These are phyloP conservation scores for Diaporthe citrichinensis DNA, from an alignment of 2,329 filamentous ascomycete genomes.

Conservation along the genomic window DNA sequence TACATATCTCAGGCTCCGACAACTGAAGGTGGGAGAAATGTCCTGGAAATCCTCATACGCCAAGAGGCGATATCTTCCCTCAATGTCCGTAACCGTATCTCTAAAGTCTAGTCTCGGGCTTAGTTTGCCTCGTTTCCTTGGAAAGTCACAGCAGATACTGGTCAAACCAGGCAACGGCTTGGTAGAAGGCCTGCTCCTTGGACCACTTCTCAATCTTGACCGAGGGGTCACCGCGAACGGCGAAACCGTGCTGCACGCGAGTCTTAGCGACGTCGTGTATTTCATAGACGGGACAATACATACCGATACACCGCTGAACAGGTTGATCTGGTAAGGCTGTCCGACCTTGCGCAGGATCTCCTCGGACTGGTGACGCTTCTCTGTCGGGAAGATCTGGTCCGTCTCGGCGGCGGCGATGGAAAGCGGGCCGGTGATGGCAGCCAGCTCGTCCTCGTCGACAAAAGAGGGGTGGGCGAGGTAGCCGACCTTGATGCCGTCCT, in stretches of 20 bases:
- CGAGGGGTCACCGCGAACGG: slow-evolving; percentile 75
- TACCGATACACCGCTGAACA: slow-evolving; percentile 70
- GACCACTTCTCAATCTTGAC: slow-evolving; percentile 74
- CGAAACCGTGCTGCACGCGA: slow-evolving; percentile 79
- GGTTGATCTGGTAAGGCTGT: slow-evolving; percentile 80
- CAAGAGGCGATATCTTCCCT: too few species aligned
- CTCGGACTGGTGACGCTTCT: slow-evolving; percentile 76
- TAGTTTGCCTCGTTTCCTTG: not conserved
- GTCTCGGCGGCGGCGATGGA: slow-evolving; percentile 77
- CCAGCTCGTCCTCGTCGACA: slow-evolving; percentile 76
- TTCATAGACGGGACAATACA: not conserved
- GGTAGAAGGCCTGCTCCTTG: slow-evolving; percentile 85
- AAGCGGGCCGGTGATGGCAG: slow-evolving; percentile 75
- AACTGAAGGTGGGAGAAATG: not conserved
- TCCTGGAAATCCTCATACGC: not conserved
- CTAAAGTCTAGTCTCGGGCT: not conserved
- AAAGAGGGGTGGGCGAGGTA: slow-evolving; percentile 85
- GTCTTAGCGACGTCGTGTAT: not conserved
- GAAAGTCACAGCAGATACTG: slow-evolving; percentile 61
- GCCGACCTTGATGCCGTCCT: slow-evolving; percentile 76
- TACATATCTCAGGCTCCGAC: too few species aligned
- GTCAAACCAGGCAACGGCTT: slow-evolving; percentile 85
- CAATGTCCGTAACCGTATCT: not conserved
- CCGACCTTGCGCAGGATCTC: slow-evolving; percentile 70
- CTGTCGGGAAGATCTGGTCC: slow-evolving; percentile 74